Evolutionary conservation across 1,139 yeast species (phyloP).

Genomic region (Pichia sp.): DNA sequence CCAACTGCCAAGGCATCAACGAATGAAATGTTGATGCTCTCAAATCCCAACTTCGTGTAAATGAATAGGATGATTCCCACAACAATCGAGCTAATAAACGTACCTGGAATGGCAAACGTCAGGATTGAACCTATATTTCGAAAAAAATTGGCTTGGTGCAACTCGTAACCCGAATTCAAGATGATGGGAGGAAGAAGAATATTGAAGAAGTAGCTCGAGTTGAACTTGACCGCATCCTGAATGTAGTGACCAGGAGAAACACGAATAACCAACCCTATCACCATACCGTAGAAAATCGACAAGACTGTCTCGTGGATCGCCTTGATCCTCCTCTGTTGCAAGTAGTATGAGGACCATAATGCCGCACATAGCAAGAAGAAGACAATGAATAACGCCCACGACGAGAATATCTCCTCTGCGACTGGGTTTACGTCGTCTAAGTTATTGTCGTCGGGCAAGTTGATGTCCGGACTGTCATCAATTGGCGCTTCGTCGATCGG

Average conservation of each 20-base stretch:
- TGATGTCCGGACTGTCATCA: conserved; percentile 46
- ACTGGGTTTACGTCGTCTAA: conserved; percentile 74
- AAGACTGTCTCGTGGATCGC: conserved; percentile 96
- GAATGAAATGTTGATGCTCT: conserved; percentile 80
- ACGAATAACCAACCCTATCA: conserved; percentile 86
- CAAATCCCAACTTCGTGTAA: conserved; percentile 91
- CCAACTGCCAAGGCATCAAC: conserved; percentile 97
- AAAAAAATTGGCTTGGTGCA: conserved; percentile 93
- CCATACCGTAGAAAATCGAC: conserved; percentile 94
- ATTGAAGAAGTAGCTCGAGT: conserved; percentile 90
- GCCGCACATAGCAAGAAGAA: conserved; percentile 79
- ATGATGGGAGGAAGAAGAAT: conserved; percentile 93
- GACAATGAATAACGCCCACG: conserved; percentile 94
- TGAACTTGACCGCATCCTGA: conserved; percentile 94
- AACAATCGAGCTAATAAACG: conserved; percentile 86
- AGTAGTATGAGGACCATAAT: conserved; percentile 89
- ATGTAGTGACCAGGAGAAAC: conserved; percentile 94
- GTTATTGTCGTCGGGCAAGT: conserved; percentile 55
- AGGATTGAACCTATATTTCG: conserved; percentile 86
- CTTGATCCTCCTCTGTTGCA: conserved; percentile 86
- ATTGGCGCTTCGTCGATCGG: conserved; percentile 30
- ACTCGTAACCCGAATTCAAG: conserved; percentile 90
- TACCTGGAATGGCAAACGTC: conserved; percentile 96
- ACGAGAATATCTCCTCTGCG: conserved; percentile 89
- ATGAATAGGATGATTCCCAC: conserved; percentile 78